Percentiles rank a stretch among this genome's conserved stretches.
Conservation (phyloP, 2,329 filamentous ascomycete species). For the Fusarium mangiferae region DNA sequence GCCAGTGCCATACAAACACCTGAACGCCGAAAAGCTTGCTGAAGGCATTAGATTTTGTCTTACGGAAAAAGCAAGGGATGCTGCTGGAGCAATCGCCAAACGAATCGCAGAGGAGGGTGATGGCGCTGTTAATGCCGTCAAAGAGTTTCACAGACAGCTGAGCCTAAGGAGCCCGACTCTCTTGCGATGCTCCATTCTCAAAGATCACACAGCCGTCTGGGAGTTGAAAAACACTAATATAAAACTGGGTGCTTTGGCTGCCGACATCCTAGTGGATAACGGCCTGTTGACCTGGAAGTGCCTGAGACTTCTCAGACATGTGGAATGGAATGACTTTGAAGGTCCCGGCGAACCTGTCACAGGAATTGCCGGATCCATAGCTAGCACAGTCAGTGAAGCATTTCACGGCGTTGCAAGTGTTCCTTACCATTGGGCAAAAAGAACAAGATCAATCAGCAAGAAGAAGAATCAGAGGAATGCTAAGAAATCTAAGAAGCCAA, state of each 20-base stretch:
- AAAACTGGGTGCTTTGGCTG: slow-evolving; percentile 71
- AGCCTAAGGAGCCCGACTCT: slow-evolving; percentile 60
- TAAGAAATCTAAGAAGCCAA: slow-evolving; percentile 3
- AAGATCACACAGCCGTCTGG: slow-evolving; percentile 74
- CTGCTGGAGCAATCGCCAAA: slow-evolving; percentile 68
- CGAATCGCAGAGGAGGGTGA: slow-evolving; percentile 72
- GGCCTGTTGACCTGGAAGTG: slow-evolving; percentile 72
- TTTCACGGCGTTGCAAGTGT: slow-evolving; percentile 72
- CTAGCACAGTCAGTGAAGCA: slow-evolving; percentile 66
- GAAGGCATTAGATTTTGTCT: slow-evolving; percentile 78
- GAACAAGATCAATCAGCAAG: slow-evolving; percentile 59
- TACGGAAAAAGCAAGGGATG: slow-evolving; percentile 67
- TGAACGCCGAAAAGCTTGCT: slow-evolving; percentile 71
- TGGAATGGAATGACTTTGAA: slow-evolving; percentile 81
- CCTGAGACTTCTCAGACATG: slow-evolving; percentile 71
- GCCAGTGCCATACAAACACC: slow-evolving; percentile 74
- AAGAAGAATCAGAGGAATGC: slow-evolving; percentile 19
- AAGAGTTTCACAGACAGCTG: slow-evolving; percentile 71
- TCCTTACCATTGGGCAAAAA: slow-evolving; percentile 69
- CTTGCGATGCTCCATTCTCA: slow-evolving; percentile 74
- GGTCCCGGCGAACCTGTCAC: slow-evolving; percentile 79
- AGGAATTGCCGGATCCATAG: slow-evolving; percentile 70
- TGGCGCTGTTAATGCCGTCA: slow-evolving; percentile 75
- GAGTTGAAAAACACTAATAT: slow-evolving; percentile 69
- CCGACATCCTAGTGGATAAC: slow-evolving; percentile 70